These are phyloP conservation scores for Cephalotrichum gorgonifer DNA, from an alignment of 2,329 filamentous ascomycete genomes.

Conservation along the genomic window DNA sequence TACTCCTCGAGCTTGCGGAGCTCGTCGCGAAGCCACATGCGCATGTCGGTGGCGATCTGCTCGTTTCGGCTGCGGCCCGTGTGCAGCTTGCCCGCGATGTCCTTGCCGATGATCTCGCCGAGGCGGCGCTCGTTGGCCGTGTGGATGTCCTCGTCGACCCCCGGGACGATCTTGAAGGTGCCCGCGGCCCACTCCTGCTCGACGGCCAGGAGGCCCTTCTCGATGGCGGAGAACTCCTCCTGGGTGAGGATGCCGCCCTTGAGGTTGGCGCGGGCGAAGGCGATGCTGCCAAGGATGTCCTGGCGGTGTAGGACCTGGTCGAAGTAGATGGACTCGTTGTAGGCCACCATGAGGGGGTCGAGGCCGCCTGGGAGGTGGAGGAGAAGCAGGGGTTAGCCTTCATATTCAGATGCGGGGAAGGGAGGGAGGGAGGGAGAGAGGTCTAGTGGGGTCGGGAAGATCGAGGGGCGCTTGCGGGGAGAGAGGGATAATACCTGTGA, in stretches of 20 bases:
- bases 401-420: not conserved
- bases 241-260: constrained; percentile 63
- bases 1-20: constrained; percentile 59
- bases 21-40: constrained; percentile 74
- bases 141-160: constrained; percentile 52
- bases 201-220: constrained; percentile 54
- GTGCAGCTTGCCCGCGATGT: constrained; percentile 80
- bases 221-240: constrained; percentile 64
- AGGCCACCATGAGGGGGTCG: constrained; percentile 77
- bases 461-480: no score
- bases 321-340: constrained; percentile 73
- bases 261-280: constrained; percentile 70
- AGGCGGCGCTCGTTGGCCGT: constrained; percentile 63
- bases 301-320: constrained; percentile 70
- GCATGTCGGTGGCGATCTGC: constrained; percentile 84
- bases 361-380: constrained; percentile 49
- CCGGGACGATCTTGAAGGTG: constrained; percentile 39
- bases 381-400: constrained; percentile 15
- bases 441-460: no score
- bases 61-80: constrained; percentile 83
- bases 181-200: constrained; percentile 41
- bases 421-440: not conserved
- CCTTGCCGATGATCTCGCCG: constrained; percentile 78
- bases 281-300: constrained; percentile 71
- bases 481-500: constrained; percentile 29